These are phyloP conservation scores for Closterium sp. DNA, from an alignment of 139 green algal species.

Conservation along the genomic window DNA sequence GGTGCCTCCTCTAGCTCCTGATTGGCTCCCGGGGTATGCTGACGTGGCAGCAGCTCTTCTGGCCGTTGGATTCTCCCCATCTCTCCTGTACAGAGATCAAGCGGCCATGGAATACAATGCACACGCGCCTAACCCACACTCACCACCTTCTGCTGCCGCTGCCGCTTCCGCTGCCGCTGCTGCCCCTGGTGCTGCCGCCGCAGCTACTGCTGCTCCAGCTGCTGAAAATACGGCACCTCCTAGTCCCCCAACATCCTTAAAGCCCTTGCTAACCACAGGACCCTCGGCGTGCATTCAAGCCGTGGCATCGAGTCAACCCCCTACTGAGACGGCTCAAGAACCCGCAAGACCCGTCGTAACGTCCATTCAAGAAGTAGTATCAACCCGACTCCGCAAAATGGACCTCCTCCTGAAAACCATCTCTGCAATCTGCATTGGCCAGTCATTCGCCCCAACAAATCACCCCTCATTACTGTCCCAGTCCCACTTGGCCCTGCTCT, in stretches of 20 bases:
- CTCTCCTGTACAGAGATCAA: background rate
- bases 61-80: background rate
- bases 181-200: too few species aligned
- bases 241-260: too few species aligned
- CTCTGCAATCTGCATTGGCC: background rate
- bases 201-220: too few species aligned
- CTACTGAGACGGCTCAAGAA: too few species aligned
- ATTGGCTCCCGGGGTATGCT: background rate
- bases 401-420: background rate
- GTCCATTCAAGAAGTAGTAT: background rate
- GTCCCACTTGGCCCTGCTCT: background rate
- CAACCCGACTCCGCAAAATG: background rate
- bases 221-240: too few species aligned
- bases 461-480: background rate
- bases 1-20: background rate
- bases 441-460: background rate
- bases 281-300: too few species aligned
- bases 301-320: too few species aligned
- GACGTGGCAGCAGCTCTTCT: background rate
- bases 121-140: background rate
- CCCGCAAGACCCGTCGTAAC: too few species aligned
- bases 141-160: background rate
- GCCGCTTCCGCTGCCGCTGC: too few species aligned
- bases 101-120: background rate
- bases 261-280: too few species aligned